phyloP scores from a whole-genome alignment of 768 basidiomycete species.

The Botryobasidium botryosum region DNA sequence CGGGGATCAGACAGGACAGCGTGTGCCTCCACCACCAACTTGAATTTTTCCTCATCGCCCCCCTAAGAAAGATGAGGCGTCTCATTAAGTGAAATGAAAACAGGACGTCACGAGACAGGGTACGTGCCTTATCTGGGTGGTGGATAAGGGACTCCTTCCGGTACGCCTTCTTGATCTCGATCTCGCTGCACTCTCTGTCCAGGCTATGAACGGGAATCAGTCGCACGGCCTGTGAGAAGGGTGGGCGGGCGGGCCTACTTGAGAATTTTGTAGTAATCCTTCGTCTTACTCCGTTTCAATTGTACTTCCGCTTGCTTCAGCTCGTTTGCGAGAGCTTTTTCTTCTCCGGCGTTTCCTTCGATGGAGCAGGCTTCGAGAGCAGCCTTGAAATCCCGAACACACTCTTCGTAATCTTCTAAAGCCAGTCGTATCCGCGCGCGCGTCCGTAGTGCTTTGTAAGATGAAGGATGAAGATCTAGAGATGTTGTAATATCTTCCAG shows the following conservation, averaged over 20 bases:
- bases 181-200: slow-evolving; percentile 39
- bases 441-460: slow-evolving; percentile 77
- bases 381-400: slow-evolving; percentile 60
- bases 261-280: slow-evolving; percentile 78
- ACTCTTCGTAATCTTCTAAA: slow-evolving; percentile 54
- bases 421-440: slow-evolving; percentile 64
- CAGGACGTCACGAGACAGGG: background rate
- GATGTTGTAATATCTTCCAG: slow-evolving; percentile 55
- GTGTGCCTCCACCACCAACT: slow-evolving; percentile 69
- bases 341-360: slow-evolving; percentile 41
- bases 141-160: slow-evolving; percentile 51
- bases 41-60: slow-evolving; percentile 93
- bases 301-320: slow-evolving; percentile 67
- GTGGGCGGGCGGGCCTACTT: slow-evolving; percentile 14
- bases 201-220: slow-evolving; percentile 24
- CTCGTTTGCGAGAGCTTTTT: slow-evolving; percentile 25
- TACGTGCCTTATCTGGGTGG: slow-evolving; percentile 41
- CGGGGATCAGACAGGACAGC: slow-evolving; percentile 64
- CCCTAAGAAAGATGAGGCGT: slow-evolving; percentile 31
- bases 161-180: slow-evolving; percentile 84
- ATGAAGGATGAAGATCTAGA: slow-evolving; percentile 39
- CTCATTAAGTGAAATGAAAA: background rate
- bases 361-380: slow-evolving; percentile 55
- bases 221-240: slow-evolving; percentile 5
- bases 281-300: slow-evolving; percentile 75